Base-by-base conservation (phyloP, 2,329 filamentous ascomycete species). In the Exophiala bonariae region DNA sequence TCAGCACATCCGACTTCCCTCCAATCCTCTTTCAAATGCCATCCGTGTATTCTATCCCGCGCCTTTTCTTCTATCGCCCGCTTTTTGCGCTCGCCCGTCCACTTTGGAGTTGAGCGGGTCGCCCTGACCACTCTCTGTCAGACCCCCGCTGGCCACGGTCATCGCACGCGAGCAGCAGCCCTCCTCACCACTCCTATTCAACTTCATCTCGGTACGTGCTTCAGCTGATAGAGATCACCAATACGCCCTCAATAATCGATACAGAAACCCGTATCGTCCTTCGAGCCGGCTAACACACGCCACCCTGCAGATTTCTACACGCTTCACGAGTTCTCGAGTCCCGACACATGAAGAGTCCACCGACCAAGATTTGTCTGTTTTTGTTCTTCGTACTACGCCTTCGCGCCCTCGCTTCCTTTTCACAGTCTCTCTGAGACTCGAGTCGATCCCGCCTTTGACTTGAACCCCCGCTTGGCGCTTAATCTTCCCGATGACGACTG, bases 401-500 rank as follows among this genome's bases (percentile, higher is more conserved):
- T 22, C 26, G 14, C 9, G 37, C 16, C 19, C 35, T 19, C 26
- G 31, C 13, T 18, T 35, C 28, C 34, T 30, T 31, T 18, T 32
- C 22, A 20, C 38, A n/a, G 28, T 16, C 31, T 45, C 31, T 26
- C 23, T 26, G 23, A 26, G 23, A 11, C 23, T 26, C 23, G 23
- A 33, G 17, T 20, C 30, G 20, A 14, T 44, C 28, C 31, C 35
- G 31, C 19, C 13, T 23, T n/a, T n/a, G n/a, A n/a, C 30, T 38
- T 22, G 28, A 41, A 6, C 11, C 6, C 23, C 23, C 6, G 23
- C 23, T 26, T 26, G 23, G 23, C 23, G 28, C 18, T 38, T 16
- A 22, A 41, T 23, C 40, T 36, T 50, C 45, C 54, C 55, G 44
- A 65, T 61, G 66, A 84, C 84, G 81, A 85, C 81, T 74, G 81